Evolutionary conservation across 1,284 basidiomycete species (phyloP).

Genomic region (Rhodotorula mucilaginosa): DNA sequence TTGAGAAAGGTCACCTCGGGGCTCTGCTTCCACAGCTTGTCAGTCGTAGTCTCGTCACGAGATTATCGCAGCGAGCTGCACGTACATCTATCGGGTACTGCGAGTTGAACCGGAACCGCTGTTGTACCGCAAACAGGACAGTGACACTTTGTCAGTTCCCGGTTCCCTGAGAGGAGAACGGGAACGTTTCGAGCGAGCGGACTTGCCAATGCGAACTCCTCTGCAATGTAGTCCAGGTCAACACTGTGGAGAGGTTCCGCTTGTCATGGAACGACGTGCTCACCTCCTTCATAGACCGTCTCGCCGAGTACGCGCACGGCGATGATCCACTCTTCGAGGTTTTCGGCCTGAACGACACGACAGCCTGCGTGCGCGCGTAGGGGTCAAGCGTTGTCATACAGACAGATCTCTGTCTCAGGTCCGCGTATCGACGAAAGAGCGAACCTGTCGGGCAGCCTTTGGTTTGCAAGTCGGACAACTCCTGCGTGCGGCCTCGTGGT

Average conservation of each 20-base stretch:
- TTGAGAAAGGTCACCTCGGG: constrained; percentile 50
- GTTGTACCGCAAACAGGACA: neutral
- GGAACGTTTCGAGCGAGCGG: neutral
- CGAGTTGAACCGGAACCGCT: constrained; percentile 31
- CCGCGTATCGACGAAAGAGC: neutral
- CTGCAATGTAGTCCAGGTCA: constrained; percentile 2
- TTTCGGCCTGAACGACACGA: constrained; percentile 30
- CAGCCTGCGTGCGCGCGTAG: constrained; percentile 14
- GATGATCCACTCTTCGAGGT: constrained; percentile 35
- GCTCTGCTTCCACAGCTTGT: constrained; percentile 6
- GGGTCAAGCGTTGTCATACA: no score
- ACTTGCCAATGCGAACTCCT: constrained; percentile 35
- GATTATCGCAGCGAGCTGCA: neutral
- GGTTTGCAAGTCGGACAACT: constrained; percentile 33
- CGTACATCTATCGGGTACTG: constrained; percentile 36
- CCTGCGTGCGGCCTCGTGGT: constrained; percentile 6
- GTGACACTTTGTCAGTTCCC: neutral
- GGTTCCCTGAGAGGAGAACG: no score
- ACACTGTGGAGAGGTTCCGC: neutral
- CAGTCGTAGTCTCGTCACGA: neutral
- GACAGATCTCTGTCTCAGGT: no score
- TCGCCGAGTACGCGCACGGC: constrained; percentile 28
- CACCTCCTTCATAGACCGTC: constrained; percentile 32
- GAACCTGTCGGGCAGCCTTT: constrained; percentile 28
- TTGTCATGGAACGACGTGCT: neutral